Evolutionary conservation across 1,139 yeast species (phyloP), one percentile per base, ranked within the genome.

Genomic region (Kodamaea suecica): DNA sequence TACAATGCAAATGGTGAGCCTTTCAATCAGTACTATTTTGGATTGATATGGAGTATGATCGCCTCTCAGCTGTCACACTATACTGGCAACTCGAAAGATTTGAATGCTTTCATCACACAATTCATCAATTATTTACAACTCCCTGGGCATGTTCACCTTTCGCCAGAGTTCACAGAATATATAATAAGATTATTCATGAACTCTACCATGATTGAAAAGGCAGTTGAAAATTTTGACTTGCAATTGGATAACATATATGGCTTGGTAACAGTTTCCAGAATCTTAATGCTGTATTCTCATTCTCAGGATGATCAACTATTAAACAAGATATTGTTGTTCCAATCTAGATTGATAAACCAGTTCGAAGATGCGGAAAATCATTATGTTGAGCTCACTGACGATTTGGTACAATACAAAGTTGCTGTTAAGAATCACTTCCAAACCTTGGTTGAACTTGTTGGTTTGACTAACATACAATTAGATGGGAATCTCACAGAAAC

Each of bases 291-390:
- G 4, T 48, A 44, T 36, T 26, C 41, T 12, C 44, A 47, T 14
- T 37, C 41, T 1, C 35, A 37, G 5, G 43, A 45, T 15, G 29
- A 46, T 10, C 31, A 31, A 1, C 32, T 43, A 8, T 31, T 49
- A 5, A 44, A 50, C n/a, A 59, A 57, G 40, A 47, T 65, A 14
- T 40, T 57, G 11, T 47, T 57, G 17, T 57, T 55, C 37, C 64
- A 64, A 47, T 59, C 80, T 1, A 56, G 61, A 17, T 47, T 78
- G 41, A 56, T 76, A 13, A 60, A 69, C 31, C 73, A 72, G 50
- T 67, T 78, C 35, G 74, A 74, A 47, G 78, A 76, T 43, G 56
- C 76, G 19, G 79, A 74, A 31, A 63, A 70, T 34, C 70, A 68
- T 41, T 74, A 73, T 45, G 49, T 70, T 27, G 66, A 61, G 27